Base-by-base conservation (phyloP, 305 asterid species). In the Ilex paraguariensis region DNA sequence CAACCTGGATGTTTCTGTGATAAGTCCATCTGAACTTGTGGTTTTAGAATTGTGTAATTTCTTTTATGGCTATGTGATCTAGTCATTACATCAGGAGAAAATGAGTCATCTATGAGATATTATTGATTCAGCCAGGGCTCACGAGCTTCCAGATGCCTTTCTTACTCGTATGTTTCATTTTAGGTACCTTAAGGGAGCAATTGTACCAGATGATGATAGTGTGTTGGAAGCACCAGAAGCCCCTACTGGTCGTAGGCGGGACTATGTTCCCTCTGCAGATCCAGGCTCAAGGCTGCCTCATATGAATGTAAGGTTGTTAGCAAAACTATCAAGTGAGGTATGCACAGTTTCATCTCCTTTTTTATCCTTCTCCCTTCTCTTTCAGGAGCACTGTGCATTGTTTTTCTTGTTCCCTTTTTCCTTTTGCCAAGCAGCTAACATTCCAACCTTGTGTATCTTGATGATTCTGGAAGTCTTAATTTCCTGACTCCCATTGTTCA, bases 241-340 rank as follows among this genome's bases (percentile, higher is more conserved):
- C 40, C 91, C 97, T 15, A 79, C 88, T 54, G 98, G 98, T 14
- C 86, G 95, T 36, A 83, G 97, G 72, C 80, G 91, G 78, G 96
- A 80, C 59, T 91, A 87, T 53, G 57, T 87, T 62, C 95, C 98
- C 21, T 89, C 91, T 10, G 76, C 91, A 10, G 76, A 71, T 65
- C 97, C 96, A n/a, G 97, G 98, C 66, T 83, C 95, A 63, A 87
- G 81, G 73, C 64, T 92, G 70, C 97, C 97, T 64, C 97, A 92
- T 53, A 89, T 87, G 85, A 79, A 73, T 33, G 71, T 92, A 73
- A 82, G 59, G 57, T 62, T 74, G 59, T 67, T 83, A 70, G 77
- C 90, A 33, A 54, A 73, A 36, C 60, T 36, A 17, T 60, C 76
- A 15, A 77, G 54, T 56, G 60, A 82, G 89, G 96, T 90, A 65